Percentiles rank a stretch among this genome's conserved stretches.
Evolutionary conservation across 2,329 filamentous ascomycete genomes (phyloP).

Genomic region (Aspergillus tamarii): DNA sequence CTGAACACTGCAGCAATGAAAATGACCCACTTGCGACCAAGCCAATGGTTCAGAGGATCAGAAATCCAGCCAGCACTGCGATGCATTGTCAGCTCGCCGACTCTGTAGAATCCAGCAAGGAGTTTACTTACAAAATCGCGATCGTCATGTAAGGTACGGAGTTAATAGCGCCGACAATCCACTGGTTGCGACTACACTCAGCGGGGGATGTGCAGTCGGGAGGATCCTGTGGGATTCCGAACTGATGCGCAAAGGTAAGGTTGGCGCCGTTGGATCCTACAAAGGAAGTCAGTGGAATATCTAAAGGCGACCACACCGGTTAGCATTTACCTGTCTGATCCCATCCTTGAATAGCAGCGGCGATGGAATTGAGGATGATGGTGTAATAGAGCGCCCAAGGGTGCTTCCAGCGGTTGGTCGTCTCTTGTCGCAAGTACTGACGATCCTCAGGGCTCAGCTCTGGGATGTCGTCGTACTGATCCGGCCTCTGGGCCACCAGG

Average conservation of each 20-base stretch:
- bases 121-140: not conserved
- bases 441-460: conserved; percentile 34
- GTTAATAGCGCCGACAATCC: conserved; percentile 69
- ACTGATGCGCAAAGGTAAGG: conserved; percentile 52
- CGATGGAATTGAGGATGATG: conserved; percentile 56
- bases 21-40: conserved; percentile 67
- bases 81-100: conserved; percentile 44
- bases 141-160: conserved; percentile 33
- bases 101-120: too few relatives aligned
- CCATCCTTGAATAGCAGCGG: conserved; percentile 53
- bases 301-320: conserved; percentile 23
- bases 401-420: conserved; percentile 50
- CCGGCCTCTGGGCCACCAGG: conserved; percentile 53
- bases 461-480: conserved; percentile 48
- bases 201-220: conserved; percentile 23
- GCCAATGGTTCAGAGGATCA: conserved; percentile 62
- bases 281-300: not conserved
- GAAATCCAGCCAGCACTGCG: conserved; percentile 63
- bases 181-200: conserved; percentile 50
- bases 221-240: conserved; percentile 47
- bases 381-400: conserved; percentile 53
- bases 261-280: conserved; percentile 44
- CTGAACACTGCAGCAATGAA: conserved; percentile 67
- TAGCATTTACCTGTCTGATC: conserved; percentile 32
- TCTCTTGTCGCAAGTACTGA: conserved; percentile 38